These are phyloP conservation scores for Kwoniella europaea DNA, from an alignment of 768 basidiomycete species.

Conservation along the genomic window DNA sequence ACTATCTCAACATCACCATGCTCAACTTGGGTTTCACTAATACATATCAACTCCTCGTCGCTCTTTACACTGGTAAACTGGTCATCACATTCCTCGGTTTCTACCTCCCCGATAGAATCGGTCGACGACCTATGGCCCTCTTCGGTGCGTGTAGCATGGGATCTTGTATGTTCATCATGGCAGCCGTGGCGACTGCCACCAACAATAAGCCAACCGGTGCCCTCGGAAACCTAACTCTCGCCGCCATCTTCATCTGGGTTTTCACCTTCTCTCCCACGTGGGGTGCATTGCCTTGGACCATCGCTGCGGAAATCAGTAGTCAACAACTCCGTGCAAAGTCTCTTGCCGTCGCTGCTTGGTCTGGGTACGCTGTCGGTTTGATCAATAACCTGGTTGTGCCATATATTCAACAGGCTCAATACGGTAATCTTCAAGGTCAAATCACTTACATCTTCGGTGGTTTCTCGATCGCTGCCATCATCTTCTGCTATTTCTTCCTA, in stretches of 20 bases:
- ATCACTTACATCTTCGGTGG: constrained; percentile 29
- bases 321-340: constrained; percentile 39
- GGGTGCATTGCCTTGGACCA: constrained; percentile 36
- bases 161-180: constrained; percentile 25
- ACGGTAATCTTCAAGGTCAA: constrained; percentile 38
- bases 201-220: constrained; percentile 17
- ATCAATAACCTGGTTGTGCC: constrained; percentile 39
- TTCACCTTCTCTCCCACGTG: constrained; percentile 28
- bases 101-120: constrained; percentile 25
- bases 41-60: constrained; percentile 15
- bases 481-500: constrained; percentile 35
- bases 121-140: constrained; percentile 24
- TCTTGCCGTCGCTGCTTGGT: constrained; percentile 30
- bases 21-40: constrained; percentile 22
- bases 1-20: constrained; percentile 26
- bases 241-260: constrained; percentile 27
- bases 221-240: constrained; percentile 13
- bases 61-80: constrained; percentile 16
- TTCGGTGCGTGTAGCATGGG: constrained; percentile 18
- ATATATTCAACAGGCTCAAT: constrained; percentile 39
- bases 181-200: constrained; percentile 17
- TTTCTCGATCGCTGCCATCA: constrained; percentile 18
- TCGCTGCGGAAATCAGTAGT: constrained; percentile 34
- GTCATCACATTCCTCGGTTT: constrained; percentile 20
- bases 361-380: constrained; percentile 29